A percentile compares a stretch with the other conserved stretches of the same genome.
Conservation (phyloP, 345 rosid genomes). For the Arabis hirsuta region DNA sequence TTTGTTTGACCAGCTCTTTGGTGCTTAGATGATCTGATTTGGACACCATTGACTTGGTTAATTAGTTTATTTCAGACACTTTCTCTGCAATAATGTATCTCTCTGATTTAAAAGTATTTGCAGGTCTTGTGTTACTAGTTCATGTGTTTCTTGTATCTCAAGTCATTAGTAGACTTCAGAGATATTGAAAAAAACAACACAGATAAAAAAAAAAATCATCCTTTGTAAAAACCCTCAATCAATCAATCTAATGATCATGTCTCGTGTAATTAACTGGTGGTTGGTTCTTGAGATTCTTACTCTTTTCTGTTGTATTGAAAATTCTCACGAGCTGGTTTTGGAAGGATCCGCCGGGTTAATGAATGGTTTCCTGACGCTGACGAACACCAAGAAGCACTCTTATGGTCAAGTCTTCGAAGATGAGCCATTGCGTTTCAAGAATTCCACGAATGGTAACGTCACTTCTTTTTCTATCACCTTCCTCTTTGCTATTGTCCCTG, state of each 20-base stretch:
- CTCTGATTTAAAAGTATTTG: constrained; percentile 3
- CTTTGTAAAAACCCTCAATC: not conserved
- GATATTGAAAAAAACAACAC: not conserved
- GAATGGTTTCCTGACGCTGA: constrained; percentile 56
- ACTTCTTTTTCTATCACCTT: constrained; percentile 75
- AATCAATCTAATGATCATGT: constrained; percentile 6
- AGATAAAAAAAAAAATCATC: not conserved
- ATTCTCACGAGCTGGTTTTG: not conserved
- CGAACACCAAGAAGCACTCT: constrained; percentile 49
- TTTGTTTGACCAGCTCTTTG: not conserved
- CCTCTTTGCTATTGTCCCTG: constrained; percentile 66
- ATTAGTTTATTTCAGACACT: not conserved
- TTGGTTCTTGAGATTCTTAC: not conserved
- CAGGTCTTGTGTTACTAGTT: not conserved
- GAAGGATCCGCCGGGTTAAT: not conserved
- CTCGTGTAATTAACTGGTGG: not conserved
- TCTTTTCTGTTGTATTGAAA: not conserved
- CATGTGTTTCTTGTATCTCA: not conserved
- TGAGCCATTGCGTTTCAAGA: constrained; percentile 54
- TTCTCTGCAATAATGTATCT: not conserved
- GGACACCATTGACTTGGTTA: constrained; percentile 5
- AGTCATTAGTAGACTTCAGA: not conserved
- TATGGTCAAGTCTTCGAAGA: constrained; percentile 75
- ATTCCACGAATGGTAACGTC: constrained; percentile 39
- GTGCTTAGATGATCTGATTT: not conserved